Evolutionary conservation across 164 flowering plant genomes (phyloP), one percentile per base, ranked within the genome.

Genomic region (Stephania yunnanensis): DNA sequence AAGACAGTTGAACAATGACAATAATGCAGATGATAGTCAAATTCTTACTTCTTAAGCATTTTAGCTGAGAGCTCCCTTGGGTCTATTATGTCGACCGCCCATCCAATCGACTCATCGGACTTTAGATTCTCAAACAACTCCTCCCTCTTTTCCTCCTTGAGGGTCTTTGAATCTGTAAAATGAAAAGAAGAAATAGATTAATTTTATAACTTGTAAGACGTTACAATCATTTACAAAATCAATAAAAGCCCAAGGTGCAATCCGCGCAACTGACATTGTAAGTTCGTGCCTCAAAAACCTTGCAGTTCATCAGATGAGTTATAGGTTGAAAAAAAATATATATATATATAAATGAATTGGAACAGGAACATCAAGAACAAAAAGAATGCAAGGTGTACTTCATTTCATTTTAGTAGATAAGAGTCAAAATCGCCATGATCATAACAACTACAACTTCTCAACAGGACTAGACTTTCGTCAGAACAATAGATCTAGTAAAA

Each of bases 131-230:
- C 98, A 82, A 91, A 95, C 58, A 95, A 75, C 74, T 95, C 98
- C 74, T 93, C 99, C 85, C 99, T 86, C 83, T 88, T 91, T 80
- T 95, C 99, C 80, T 91, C 99, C 78, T 95, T 95, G 36, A 95
- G 83, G 69, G 97, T 93, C 80, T 95, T 95, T 20, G 99, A 95
- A 84, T 93, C 99, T 95, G 84, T 78, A 80, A 22, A 42, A 30
- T 29, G 46, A 1, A 70, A 52, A 12, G 15, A 2, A 48, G 17
- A 46, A 45, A 25, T 19, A 10, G 72, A 71, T 15, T 29, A 1
- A 22, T n/a, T 61, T 69, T 67, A 55, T 15, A 22, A 63, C 13
- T 6, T 19, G 6, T 15, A 15, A 19, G n/a, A 15, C 64, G 0
- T 5, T n/a, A 15, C 17, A 15, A 19, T 58, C 19, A 58, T 19